Evolutionary conservation across 1,284 basidiomycete species (phyloP), one percentile per base, ranked within the genome.

Genomic region (Cutaneotrichosporon sp.): DNA sequence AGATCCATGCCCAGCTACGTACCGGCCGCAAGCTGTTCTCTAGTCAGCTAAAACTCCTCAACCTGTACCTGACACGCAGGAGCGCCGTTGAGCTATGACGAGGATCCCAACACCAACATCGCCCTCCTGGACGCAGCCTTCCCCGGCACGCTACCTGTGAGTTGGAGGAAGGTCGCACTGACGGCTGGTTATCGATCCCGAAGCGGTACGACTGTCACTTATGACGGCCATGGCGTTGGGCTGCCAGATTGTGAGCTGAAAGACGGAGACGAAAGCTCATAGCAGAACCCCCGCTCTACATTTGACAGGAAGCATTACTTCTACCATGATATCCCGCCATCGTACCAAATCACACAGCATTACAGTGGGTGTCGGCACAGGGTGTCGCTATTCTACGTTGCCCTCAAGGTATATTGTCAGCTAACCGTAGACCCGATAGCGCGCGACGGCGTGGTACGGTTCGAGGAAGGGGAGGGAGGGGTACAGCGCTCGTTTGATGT

Each of bases 221-320:
- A 79, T 88, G 16, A 87, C 91, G 0, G 87, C 92, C 0, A 66
- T 94, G 1, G 92, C 93, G 1, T 79, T 98, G 27, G 77, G 84
- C 31, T 85, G 88, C 39, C 61, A 81, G 0, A 79, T 97, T 9
- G 75, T 75, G 33, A 61, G 71, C 29, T 51, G 10, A 9, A 5
- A 14, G 4, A n/a, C 17, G 3, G 22, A 25, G 4, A 16, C 5
- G 5, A n/a, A 3, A 41, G 35, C 53, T 60, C 24, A 57, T 31
- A 14, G 1, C 54, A 76, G 74, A 87, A 89, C 62, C 63, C 62
- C 0, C 79, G 80, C n/a, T 93, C 88, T 1, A 80, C 86, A 2
- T 97, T 97, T 62, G 94, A 99, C 74, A 80, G 94, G 62, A 99
- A 99, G 71, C 94, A 98, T 71, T 99, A 98, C 71, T 97, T 97